A percentile compares a stretch with the other conserved stretches of the same genome.
Conservation (phyloP, 345 rosid genomes). For the Pistacia integerrima region DNA sequence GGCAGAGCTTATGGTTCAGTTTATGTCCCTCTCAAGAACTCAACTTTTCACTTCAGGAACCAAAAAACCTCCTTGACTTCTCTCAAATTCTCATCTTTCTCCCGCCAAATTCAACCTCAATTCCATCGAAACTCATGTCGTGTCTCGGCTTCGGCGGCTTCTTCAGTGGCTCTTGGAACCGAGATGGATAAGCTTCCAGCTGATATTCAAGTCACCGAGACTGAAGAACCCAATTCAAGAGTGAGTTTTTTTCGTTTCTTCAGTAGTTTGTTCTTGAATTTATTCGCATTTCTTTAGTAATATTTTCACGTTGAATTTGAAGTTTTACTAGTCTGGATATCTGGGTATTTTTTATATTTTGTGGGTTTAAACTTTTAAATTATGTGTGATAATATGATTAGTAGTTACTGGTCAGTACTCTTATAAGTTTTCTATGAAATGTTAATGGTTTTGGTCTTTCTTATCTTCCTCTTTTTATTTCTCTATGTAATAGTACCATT, state of each 20-base stretch:
- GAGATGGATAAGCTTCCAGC: slow-evolving; percentile 73
- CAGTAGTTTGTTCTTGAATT: neutral
- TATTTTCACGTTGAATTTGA: neutral
- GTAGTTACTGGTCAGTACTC: neutral
- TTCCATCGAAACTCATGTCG: slow-evolving; percentile 17
- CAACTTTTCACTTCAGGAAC: slow-evolving; percentile 31
- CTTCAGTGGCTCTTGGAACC: slow-evolving; percentile 41
- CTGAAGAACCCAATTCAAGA: slow-evolving; percentile 61
- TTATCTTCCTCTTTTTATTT: neutral
- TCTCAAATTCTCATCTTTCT: slow-evolving; percentile 34
- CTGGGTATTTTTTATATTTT: slow-evolving; percentile 1
- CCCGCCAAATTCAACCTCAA: slow-evolving; percentile 35
- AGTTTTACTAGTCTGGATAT: neutral
- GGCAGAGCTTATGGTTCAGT: slow-evolving; percentile 3
- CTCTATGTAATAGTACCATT: neutral
- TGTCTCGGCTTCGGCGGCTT: slow-evolving; percentile 26
- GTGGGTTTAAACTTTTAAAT: neutral
- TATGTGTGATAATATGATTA: neutral
- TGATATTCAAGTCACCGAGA: slow-evolving; percentile 60
- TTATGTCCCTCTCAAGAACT: slow-evolving; percentile 27
- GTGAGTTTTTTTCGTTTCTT: slow-evolving; percentile 37
- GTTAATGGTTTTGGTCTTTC: neutral
- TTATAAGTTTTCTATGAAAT: neutral
- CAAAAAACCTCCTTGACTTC: slow-evolving; percentile 20
- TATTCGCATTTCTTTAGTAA: neutral